These are phyloP conservation scores for Hypoxylon rubiginosum DNA, from an alignment of 2,329 filamentous ascomycete genomes.

Conservation along the genomic window DNA sequence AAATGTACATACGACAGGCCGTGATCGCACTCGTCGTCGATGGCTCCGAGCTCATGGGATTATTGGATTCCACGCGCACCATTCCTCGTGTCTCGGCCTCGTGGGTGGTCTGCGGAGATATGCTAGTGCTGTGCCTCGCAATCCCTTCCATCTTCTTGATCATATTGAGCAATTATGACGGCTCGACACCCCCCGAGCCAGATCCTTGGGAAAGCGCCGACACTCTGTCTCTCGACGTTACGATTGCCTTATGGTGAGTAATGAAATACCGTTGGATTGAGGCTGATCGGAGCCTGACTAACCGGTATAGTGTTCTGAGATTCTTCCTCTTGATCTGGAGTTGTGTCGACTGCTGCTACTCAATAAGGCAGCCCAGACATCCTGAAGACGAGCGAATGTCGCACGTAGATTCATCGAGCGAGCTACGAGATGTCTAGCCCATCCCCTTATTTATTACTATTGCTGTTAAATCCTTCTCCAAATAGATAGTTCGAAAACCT, in stretches of 20 bases:
- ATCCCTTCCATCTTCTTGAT: constrained; percentile 38
- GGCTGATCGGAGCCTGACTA: neutral
- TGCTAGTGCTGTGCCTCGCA: constrained; percentile 38
- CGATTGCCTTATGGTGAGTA: constrained; percentile 37
- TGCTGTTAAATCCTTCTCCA: neutral
- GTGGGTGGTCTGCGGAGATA: constrained; percentile 32
- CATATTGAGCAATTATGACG: constrained; percentile 15
- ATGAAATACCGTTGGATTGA: neutral
- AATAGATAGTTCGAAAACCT: neutral
- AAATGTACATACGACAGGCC: constrained; percentile 24
- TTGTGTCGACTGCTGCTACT: constrained; percentile 32
- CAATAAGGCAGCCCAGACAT: constrained; percentile 21
- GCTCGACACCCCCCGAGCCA: constrained; percentile 1
- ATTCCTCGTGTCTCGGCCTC: constrained; percentile 36
- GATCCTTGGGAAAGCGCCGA: constrained; percentile 37
- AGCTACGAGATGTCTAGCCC: constrained; percentile 29
- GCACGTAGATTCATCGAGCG: constrained; percentile 9
- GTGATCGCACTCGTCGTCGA: constrained; percentile 38
- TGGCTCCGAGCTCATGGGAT: constrained; percentile 36
- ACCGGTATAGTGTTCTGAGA: constrained; percentile 26
- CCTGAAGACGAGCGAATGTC: constrained; percentile 2
- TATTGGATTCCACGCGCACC: constrained; percentile 41
- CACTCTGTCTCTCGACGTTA: constrained; percentile 29
- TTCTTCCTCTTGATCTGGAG: constrained; percentile 38
- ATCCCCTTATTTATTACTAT: constrained; percentile 13